A percentile compares a stretch with the other conserved stretches of the same genome.
Evolutionary conservation across 208 protist genomes (phyloP).

Genomic region (Angomonas ambiguus): DNA sequence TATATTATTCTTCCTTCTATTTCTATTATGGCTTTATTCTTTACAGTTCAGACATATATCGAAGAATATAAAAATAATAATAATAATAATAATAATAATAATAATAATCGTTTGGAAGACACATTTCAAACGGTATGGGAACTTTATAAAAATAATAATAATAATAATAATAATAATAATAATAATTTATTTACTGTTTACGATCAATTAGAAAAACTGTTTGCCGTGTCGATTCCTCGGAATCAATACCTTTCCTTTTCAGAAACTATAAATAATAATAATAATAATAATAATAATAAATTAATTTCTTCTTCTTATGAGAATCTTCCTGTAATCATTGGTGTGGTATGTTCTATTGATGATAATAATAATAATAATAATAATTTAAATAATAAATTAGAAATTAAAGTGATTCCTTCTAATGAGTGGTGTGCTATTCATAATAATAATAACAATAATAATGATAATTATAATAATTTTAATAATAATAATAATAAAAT

Average conservation of each 20-base stretch:
- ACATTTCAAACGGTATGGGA: no score
- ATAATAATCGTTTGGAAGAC: no score
- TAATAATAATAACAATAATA: background rate
- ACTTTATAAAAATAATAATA: no score
- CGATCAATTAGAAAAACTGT: background rate
- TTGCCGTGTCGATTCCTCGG: background rate
- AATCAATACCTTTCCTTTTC: background rate
- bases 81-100: no score
- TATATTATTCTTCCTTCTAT: no score
- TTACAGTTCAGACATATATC: no score
- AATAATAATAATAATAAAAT: background rate
- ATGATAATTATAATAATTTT: constrained; percentile 2
- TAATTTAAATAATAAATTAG: constrained; percentile 7
- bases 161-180: background rate
- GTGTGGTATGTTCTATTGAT: background rate
- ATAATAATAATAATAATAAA: constrained; percentile 6
- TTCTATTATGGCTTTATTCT: no score
- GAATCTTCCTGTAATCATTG: background rate
- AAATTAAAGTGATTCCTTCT: background rate
- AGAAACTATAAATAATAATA: background rate
- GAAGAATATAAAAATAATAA: no score
- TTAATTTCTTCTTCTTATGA: constrained; percentile 5
- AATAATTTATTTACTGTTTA: background rate
- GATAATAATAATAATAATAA: constrained; percentile 7
- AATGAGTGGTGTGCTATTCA: no score